Conservation (phyloP, 2,329 filamentous ascomycete genomes). For the Chlorencoelia australis region DNA sequence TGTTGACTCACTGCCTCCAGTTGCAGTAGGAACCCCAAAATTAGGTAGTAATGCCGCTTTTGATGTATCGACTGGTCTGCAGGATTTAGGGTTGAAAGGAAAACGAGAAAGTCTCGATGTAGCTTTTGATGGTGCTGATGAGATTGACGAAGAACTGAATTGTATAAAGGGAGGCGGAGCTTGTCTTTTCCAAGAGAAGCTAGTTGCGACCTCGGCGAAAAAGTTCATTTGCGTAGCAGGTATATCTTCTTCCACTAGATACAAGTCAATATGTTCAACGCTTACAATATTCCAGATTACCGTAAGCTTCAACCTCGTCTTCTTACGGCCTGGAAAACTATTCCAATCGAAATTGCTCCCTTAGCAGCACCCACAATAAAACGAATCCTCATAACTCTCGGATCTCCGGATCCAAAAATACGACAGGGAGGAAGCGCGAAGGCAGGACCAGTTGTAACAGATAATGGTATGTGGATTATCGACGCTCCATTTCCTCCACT, state of each 20-base stretch:
- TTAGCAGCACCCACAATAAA: constrained; percentile 72
- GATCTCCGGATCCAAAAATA: constrained; percentile 59
- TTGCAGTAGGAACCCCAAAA: constrained; percentile 17
- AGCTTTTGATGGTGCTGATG: constrained; percentile 92
- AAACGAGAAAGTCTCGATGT: constrained; percentile 59
- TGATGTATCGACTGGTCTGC: constrained; percentile 44
- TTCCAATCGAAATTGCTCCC: constrained; percentile 91
- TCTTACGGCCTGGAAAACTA: constrained; percentile 65
- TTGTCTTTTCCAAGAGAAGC: constrained; percentile 96
- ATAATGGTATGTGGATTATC: constrained; percentile 82
- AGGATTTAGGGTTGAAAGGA: constrained; percentile 27
- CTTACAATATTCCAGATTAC: constrained; percentile 53
- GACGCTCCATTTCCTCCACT: constrained; percentile 81
- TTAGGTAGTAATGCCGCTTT: constrained; percentile 49
- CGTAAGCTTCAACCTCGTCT: constrained; percentile 77
- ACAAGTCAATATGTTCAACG: not conserved
- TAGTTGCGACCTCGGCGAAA: constrained; percentile 75
- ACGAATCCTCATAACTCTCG: constrained; percentile 59
- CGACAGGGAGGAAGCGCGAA: constrained; percentile 66
- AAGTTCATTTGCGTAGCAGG: constrained; percentile 83
- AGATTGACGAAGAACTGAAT: constrained; percentile 90
- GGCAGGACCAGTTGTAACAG: constrained; percentile 73
- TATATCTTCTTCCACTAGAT: constrained; percentile 27
- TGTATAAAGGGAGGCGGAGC: constrained; percentile 96
- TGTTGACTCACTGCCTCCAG: constrained; percentile 27